Percentiles rank a stretch among this genome's conserved stretches.
These are phyloP conservation scores for Daedalea quercina DNA, from an alignment of 768 basidiomycete species.

Conservation along the genomic window DNA sequence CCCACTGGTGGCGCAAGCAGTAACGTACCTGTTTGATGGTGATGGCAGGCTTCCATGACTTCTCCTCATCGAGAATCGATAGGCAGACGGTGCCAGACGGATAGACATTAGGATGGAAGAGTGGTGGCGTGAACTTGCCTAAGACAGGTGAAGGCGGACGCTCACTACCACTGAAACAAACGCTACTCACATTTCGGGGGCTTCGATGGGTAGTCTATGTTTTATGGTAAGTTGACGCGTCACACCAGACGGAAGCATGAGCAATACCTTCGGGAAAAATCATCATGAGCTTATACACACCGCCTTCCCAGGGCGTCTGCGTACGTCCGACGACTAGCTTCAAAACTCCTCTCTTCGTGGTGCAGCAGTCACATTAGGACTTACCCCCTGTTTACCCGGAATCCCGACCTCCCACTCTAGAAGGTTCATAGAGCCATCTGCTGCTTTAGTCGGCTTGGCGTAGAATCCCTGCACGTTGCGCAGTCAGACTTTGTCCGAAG, in stretches of 20 bases:
- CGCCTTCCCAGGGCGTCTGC: conserved; percentile 96
- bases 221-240: conserved; percentile 11
- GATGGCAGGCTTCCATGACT: conserved; percentile 98
- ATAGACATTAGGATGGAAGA: conserved; percentile 98
- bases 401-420: conserved; percentile 99
- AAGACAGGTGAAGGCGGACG: conserved; percentile 8
- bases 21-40: conserved; percentile 89
- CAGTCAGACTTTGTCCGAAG: background rate
- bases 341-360: conserved; percentile 9
- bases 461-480: conserved; percentile 75
- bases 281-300: conserved; percentile 92
- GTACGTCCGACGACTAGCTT: conserved; percentile 15
- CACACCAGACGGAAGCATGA: conserved; percentile 11
- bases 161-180: background rate
- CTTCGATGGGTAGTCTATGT: conserved; percentile 86
- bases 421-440: conserved; percentile 92
- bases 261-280: conserved; percentile 88
- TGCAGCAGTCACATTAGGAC: conserved; percentile 24
- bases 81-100: conserved; percentile 98
- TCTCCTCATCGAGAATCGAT: conserved; percentile 97
- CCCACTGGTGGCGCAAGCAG: background rate
- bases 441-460: conserved; percentile 84
- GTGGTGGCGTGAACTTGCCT: conserved; percentile 96
- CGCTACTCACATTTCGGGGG: conserved; percentile 80
- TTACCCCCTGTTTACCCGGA: conserved; percentile 83